Base-by-base conservation (phyloP, 306 rosid species). In the Spatholobus suberectus region DNA sequence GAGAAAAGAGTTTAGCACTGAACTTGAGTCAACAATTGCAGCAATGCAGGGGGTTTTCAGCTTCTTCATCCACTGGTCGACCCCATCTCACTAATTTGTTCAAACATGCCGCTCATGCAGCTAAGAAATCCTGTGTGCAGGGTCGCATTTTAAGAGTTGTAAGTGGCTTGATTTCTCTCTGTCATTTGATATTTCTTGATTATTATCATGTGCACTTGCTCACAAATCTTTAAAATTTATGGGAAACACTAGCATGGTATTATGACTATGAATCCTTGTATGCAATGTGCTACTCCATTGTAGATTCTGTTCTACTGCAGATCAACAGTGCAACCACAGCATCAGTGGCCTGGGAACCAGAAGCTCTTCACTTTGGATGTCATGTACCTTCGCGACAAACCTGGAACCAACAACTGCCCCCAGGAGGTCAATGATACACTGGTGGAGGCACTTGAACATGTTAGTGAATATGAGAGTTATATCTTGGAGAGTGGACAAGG, bases 401-500 rank as follows among this genome's bases (percentile, higher is more conserved):
- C 99, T 29, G 92, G 94, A 68, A 97, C 96, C 1, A 96, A 96
- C 40, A 96, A 96, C 87, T 93, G 98, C 82, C 99, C 98, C 46
- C 98, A 93, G 90, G 91, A 85, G 79, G 92, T 96, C 17, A 92
- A 93, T 34, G 99, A 96, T 80, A 85, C 88, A 7, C 92, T 96
- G 51, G 97, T 94, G 37, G 98, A 93, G 65, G 89, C 98, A 78
- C 89, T 96, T 51, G 99, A 93, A 67, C 97, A 85, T 74, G 98
- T 96, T 37, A 92, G 92, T 72, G 98, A 96, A 81, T 89, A 90
- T 12, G 98, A 93, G 89, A 98, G 99, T 69, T 96, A 92, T 59
- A 96, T 96, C 75, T 79, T 90, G 77, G 99, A 96, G 96, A 96
- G 94, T 27, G 99, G 99, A 35, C 96, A 92, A 82, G 97, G 96